Percentiles rank a stretch among this genome's conserved stretches.
phyloP scores from a whole-genome alignment of 2,329 filamentous ascomycete genomes.

The Beauveria sp. region DNA sequence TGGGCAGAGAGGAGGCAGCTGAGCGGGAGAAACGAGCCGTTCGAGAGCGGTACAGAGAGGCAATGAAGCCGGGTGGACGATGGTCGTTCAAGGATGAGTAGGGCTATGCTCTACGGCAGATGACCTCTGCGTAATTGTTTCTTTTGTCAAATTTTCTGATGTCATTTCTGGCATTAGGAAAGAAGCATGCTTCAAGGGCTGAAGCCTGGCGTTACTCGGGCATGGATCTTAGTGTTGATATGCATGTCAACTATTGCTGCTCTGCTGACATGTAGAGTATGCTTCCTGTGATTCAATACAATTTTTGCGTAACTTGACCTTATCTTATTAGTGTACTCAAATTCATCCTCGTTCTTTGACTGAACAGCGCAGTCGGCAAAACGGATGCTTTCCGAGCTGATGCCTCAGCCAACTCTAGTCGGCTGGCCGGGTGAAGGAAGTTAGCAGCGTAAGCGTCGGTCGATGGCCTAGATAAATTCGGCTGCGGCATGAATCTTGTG shows the following conservation, averaged over 20 bases:
- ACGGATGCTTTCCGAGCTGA: no score
- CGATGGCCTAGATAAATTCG: no score
- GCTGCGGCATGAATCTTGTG: no score
- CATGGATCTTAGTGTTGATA: not conserved
- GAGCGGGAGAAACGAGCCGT: conserved; percentile 57
- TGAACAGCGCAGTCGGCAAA: no score
- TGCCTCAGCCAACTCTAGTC: no score
- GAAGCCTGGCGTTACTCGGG: not conserved
- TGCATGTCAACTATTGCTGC: no score
- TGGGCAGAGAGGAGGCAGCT: conserved; percentile 58
- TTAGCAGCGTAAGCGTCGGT: no score
- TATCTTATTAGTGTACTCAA: no score
- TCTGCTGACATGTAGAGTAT: not conserved
- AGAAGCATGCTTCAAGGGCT: conserved; percentile 2
- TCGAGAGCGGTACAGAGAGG: conserved; percentile 69
- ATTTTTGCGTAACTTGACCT: no score
- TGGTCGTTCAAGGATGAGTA: conserved; percentile 82
- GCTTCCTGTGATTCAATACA: no score
- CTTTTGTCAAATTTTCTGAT: not conserved
- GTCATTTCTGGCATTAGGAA: not conserved
- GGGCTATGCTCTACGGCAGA: not conserved
- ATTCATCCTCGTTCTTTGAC: no score
- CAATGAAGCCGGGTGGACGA: conserved; percentile 65
- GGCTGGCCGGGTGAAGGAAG: no score
- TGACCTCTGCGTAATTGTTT: not conserved